Evolutionary conservation across 2,329 filamentous ascomycete species (phyloP), one percentile per base, ranked within the genome.

Genomic region (Trichoderma hamatum): DNA sequence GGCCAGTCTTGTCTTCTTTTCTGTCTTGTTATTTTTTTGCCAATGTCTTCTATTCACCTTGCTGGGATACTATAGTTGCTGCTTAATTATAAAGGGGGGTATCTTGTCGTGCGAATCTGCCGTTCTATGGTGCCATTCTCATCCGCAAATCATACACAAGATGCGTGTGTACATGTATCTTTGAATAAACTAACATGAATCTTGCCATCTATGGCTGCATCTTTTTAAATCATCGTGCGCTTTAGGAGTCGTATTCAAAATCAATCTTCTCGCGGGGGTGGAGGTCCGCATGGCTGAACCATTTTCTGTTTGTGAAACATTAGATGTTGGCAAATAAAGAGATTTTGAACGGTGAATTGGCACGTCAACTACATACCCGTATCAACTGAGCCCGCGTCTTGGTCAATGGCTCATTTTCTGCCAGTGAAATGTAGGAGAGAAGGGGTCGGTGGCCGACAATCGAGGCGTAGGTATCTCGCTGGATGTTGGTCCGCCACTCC

Each of bases 401-500:
- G 80, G 94, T 90, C 69, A 90, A 85, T 6, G 92, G 87, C 79
- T 97, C 93, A 59, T 96, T 96, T 83, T 96, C 89, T 0, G 94
- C 95, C 61, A 98, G 89, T 21, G 92, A 87, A 84, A 97, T 94
- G 80, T 97, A 97, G 49, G 92, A 89, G 19, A 98, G 85, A 70
- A 97, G 85, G 9, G 94, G 92, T 19, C 94, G 92, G 78, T 99
- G 96, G 24, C 96, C 96, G 72, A 96, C 87, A 75, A 97, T 94
- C 72, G 90, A 94, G 24, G 94, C 89, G 78, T 95, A 94, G 26
- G 91, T 96, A 83, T 99, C 96, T 79, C 96, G 94, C 78, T 94
- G 88, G 78, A 98, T 95, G 83, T 98, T 99, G 70, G 92, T 94
- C 62, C 91, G 91, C 94, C 94, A 99, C 82, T 99, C 96, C 89